A percentile compares a stretch with the other conserved stretches of the same genome.
Conservation (phyloP, 2,329 filamentous ascomycete species). For the Biscogniauxia mediterranea region DNA sequence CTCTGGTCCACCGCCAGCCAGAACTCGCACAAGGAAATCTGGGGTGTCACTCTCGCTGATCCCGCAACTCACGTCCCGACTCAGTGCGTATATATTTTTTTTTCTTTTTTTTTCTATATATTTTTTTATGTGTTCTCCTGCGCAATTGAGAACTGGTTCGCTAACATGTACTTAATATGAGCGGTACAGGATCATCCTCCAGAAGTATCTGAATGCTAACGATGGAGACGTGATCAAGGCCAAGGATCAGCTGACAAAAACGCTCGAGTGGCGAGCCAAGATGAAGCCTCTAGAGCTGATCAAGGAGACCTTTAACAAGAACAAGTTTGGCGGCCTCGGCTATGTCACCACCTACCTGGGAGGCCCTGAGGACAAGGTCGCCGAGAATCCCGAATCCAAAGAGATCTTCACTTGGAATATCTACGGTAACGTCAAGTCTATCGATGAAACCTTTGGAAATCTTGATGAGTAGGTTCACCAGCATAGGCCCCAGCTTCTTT, state of each 20-base stretch:
- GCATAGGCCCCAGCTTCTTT: conserved; percentile 1
- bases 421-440: conserved; percentile 82
- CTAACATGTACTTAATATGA: neutral
- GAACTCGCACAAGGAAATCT: conserved; percentile 71
- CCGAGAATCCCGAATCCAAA: conserved; percentile 39
- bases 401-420: conserved; percentile 88
- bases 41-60: conserved; percentile 69
- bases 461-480: conserved; percentile 65
- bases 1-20: conserved; percentile 30
- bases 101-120: no score
- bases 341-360: conserved; percentile 73
- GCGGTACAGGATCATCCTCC: conserved; percentile 63
- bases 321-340: conserved; percentile 75
- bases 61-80: conserved; percentile 63
- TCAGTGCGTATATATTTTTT: conserved; percentile 37
- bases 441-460: conserved; percentile 77
- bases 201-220: conserved; percentile 94
- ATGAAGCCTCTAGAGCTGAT: conserved; percentile 68
- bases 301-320: conserved; percentile 60
- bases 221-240: conserved; percentile 71
- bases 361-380: conserved; percentile 37
- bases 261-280: conserved; percentile 79
- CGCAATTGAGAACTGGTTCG: neutral
- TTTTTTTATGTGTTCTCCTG: no score
- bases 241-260: conserved; percentile 73